phyloP scores from a whole-genome alignment of 768 basidiomycete genomes.

The Rhodotorula paludigena region DNA sequence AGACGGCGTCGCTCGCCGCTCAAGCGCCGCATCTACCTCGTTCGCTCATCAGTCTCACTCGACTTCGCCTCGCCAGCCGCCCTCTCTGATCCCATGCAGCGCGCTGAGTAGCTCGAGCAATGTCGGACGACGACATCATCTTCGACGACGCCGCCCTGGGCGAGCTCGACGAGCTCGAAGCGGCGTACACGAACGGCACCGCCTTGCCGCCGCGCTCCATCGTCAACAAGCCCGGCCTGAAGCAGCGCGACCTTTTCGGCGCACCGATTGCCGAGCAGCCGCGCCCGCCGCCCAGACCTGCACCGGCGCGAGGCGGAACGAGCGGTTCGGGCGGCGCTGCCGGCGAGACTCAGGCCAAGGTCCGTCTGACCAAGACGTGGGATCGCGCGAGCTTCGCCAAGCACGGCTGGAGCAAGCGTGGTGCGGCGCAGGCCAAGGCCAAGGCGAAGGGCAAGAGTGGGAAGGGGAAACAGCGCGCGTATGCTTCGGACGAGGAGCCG shows the following conservation, averaged over 20 bases:
- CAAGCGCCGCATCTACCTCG: too few species aligned
- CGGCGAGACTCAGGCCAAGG: conserved; percentile 48
- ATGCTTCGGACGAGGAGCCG: conserved; percentile 42
- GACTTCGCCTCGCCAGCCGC: too few species aligned
- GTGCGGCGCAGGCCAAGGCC: conserved; percentile 51
- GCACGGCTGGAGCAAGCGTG: conserved; percentile 52
- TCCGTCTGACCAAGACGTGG: conserved; percentile 74
- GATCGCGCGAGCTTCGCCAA: conserved; percentile 83
- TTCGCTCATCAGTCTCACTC: too few species aligned
- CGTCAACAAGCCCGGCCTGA: conserved; percentile 24
- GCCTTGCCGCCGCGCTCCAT: conserved; percentile 18
- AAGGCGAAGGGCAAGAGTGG: conserved; percentile 57
- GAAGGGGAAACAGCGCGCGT: conserved; percentile 36
- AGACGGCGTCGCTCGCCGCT: too few species aligned
- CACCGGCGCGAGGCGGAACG: conserved; percentile 1
- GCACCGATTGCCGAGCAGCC: not conserved
- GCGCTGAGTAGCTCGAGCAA: not conserved
- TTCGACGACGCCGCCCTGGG: conserved; percentile 36
- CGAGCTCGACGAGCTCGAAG: conserved; percentile 39
- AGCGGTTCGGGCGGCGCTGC: conserved; percentile 4
- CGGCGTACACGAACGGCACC: conserved; percentile 5
- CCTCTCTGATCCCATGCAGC: not conserved
- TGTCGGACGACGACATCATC: conserved; percentile 28
- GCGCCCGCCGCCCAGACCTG: not conserved
- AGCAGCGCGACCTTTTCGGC: conserved; percentile 32